These are phyloP conservation scores for Camellia lanceoleosa DNA, from an alignment of 148 eudicot genomes.

Conservation along the genomic window DNA sequence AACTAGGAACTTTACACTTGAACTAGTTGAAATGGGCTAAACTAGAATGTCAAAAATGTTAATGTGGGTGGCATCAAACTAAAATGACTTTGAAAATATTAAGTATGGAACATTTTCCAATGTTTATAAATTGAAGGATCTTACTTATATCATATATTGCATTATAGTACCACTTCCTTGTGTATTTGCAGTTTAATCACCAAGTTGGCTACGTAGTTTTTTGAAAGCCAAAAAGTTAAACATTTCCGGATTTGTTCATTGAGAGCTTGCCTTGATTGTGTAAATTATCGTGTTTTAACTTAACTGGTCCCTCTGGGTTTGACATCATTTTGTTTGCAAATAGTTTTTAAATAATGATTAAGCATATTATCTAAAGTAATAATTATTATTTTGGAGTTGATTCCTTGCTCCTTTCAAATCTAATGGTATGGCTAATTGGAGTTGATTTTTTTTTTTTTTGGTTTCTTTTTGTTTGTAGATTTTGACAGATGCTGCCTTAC, in stretches of 20 bases:
- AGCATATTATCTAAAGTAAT: background rate
- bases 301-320: background rate
- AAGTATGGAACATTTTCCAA: background rate
- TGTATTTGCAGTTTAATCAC: background rate
- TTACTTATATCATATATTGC: background rate
- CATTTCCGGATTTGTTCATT: background rate
- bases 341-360: background rate
- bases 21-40: background rate
- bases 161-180: background rate
- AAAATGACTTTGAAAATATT: background rate
- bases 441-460: constrained; percentile 9
- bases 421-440: constrained; percentile 1
- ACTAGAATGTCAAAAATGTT: background rate
- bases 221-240: background rate
- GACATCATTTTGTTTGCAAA: background rate
- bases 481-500: constrained; percentile 89
- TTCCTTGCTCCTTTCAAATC: background rate
- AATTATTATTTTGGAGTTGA: constrained; percentile 12
- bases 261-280: background rate
- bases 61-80: background rate
- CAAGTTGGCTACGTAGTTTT: background rate
- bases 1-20: background rate
- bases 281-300: background rate
- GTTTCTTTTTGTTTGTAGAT: constrained; percentile 38
- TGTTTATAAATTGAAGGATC: background rate